phyloP scores from a whole-genome alignment of 169 alveolate species.

The Plasmodium coatneyi region DNA sequence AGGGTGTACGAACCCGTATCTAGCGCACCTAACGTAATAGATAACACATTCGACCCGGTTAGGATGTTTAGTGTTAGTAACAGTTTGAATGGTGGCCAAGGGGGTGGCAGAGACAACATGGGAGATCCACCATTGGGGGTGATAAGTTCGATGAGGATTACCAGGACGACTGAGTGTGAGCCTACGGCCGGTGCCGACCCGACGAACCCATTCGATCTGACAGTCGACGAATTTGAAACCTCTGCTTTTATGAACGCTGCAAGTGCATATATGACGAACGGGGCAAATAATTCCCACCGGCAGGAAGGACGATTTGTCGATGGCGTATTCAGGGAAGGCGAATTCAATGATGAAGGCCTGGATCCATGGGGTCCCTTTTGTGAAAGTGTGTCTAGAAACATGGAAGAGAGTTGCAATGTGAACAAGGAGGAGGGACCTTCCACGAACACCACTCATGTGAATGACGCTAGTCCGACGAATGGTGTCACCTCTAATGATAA shows the following conservation, averaged over 20 bases:
- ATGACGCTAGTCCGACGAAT: neutral
- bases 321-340: neutral
- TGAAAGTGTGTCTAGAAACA: neutral
- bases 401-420: neutral
- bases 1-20: neutral
- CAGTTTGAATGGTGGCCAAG: neutral
- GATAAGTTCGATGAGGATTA: neutral
- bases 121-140: neutral
- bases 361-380: neutral
- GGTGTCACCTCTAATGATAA: neutral
- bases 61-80: neutral
- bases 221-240: neutral
- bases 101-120: neutral
- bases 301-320: neutral
- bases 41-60: neutral
- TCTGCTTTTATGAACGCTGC: neutral
- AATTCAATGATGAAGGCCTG: neutral
- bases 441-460: neutral
- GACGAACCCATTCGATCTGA: neutral
- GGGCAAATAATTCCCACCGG: neutral
- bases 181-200: neutral
- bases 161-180: neutral
- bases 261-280: neutral
- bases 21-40: neutral
- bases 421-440: neutral